Evolutionary conservation across 257 asterid species (phyloP), one percentile per base, ranked within the genome.

Genomic region (Vinca minor): DNA sequence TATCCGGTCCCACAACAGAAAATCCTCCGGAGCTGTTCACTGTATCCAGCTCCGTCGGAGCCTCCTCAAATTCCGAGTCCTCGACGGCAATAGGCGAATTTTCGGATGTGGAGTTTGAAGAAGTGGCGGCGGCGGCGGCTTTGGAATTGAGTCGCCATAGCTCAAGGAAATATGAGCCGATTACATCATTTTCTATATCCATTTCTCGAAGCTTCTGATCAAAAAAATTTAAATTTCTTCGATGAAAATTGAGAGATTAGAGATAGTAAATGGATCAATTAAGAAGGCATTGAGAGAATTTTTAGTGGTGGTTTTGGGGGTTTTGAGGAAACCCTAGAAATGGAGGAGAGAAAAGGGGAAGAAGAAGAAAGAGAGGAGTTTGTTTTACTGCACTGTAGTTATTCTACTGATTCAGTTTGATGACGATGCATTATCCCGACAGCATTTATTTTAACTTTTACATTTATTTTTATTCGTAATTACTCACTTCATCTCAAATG

Each of bases 41-140:
- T 18, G 97, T 84, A 73, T 93, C 95, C 8, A 93, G 76, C 71
- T 77, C 92, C 64, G 86, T 78, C 31, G 99, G 97, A 32, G 64
- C 44, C 64, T 85, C 90, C 77, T 91, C 96, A 28, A 47, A 71
- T 44, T 77, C 89, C 4, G 73, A 79, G 13, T 80, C 90, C n/a
- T 57, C 60, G 28, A 38, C 81, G n/a, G n/a, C n/a, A n/a, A n/a
- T n/a, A n/a, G n/a, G n/a, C 23, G 69, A 41, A 23, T 46, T 32
- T 17, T 28, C 71, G 20, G 72, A 46, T 4, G 56, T 31, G 17
- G 63, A 68, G 49, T 20, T 62, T n/a, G 73, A 70, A n/a, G n/a
- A n/a, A n/a, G n/a, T n/a, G n/a, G n/a, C n/a, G n/a, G n/a, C n/a
- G n/a, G n/a, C n/a, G n/a, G n/a, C 74, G 76, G 84, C 69, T 80